These are phyloP conservation scores for Aureobasidium sp. DNA, from an alignment of 2,329 filamentous ascomycete species.

Conservation along the genomic window DNA sequence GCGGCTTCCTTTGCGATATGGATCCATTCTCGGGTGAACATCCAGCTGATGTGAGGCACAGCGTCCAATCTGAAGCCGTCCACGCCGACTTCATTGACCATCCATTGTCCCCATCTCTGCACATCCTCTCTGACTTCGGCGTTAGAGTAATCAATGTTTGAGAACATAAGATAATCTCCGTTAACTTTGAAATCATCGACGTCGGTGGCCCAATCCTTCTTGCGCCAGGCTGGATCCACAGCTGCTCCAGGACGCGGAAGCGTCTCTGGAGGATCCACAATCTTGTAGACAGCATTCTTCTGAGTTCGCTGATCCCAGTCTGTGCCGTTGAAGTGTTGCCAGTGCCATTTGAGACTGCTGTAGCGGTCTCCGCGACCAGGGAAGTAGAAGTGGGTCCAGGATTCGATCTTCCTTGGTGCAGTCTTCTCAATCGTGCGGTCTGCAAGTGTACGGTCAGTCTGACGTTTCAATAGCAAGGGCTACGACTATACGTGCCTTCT, in stretches of 20 bases:
- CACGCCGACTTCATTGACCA: slow-evolving; percentile 53
- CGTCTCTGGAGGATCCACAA: slow-evolving; percentile 39
- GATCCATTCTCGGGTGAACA: slow-evolving; percentile 62
- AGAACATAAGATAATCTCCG: slow-evolving; percentile 63
- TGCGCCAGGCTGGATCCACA: slow-evolving; percentile 24
- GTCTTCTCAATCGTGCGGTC: slow-evolving; percentile 51
- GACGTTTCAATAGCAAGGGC: background rate
- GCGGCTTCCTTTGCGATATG: slow-evolving; percentile 46
- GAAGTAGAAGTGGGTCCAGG: slow-evolving; percentile 63
- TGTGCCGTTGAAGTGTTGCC: slow-evolving; percentile 60
- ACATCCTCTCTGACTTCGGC: slow-evolving; percentile 58
- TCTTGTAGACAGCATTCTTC: slow-evolving; percentile 58
- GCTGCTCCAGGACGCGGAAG: background rate
- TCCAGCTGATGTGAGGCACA: slow-evolving; percentile 62
- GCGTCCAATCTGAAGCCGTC: slow-evolving; percentile 65
- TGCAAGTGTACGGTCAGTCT: slow-evolving; percentile 23
- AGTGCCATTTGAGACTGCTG: slow-evolving; percentile 56
- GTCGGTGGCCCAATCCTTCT: slow-evolving; percentile 56
- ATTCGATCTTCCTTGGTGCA: slow-evolving; percentile 55
- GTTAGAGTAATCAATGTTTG: slow-evolving; percentile 60
- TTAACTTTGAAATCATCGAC: slow-evolving; percentile 62
- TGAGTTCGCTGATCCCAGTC: slow-evolving; percentile 55
- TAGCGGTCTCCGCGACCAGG: slow-evolving; percentile 53
- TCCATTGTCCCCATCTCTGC: slow-evolving; percentile 61
- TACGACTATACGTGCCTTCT: slow-evolving; percentile 18